Conservation (phyloP, 2,329 filamentous ascomycete genomes). For the Acephala macrosclerotiorum region DNA sequence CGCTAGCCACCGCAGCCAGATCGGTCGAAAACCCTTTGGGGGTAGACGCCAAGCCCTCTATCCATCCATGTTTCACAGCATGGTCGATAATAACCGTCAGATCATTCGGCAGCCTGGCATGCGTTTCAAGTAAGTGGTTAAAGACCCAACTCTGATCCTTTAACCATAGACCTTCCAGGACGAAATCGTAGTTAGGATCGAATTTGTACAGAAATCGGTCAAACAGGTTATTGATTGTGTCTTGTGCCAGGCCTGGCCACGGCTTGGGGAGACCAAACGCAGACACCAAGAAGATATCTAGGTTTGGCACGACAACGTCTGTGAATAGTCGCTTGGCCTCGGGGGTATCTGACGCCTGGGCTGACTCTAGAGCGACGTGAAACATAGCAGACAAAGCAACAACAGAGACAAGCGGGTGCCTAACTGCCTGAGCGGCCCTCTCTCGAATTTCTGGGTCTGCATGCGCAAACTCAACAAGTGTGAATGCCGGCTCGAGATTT, state of each 20-base stretch:
- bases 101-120: constrained; percentile 73
- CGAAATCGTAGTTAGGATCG: constrained; percentile 82
- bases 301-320: constrained; percentile 73
- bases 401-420: constrained; percentile 87
- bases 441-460: constrained; percentile 65
- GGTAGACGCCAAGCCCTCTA: constrained; percentile 72
- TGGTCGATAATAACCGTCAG: constrained; percentile 79
- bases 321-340: constrained; percentile 73
- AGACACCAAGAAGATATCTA: constrained; percentile 81
- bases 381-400: constrained; percentile 79
- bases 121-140: constrained; percentile 78
- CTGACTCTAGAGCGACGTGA: constrained; percentile 67
- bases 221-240: constrained; percentile 80
- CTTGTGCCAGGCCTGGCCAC: constrained; percentile 77
- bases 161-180: constrained; percentile 89
- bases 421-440: constrained; percentile 72
- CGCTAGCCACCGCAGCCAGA: constrained; percentile 84
- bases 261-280: constrained; percentile 80
- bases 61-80: constrained; percentile 82
- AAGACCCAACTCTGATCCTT: constrained; percentile 90
- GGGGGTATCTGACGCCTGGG: constrained; percentile 65
- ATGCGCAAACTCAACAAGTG: constrained; percentile 66
- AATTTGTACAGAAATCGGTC: constrained; percentile 83
- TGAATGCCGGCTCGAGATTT: constrained; percentile 79
- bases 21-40: constrained; percentile 85